Percentiles rank a stretch among this genome's conserved stretches.
These are phyloP conservation scores for Rhynchospora pubera DNA, from an alignment of 176 grass and related monocot genomes.

Conservation along the genomic window DNA sequence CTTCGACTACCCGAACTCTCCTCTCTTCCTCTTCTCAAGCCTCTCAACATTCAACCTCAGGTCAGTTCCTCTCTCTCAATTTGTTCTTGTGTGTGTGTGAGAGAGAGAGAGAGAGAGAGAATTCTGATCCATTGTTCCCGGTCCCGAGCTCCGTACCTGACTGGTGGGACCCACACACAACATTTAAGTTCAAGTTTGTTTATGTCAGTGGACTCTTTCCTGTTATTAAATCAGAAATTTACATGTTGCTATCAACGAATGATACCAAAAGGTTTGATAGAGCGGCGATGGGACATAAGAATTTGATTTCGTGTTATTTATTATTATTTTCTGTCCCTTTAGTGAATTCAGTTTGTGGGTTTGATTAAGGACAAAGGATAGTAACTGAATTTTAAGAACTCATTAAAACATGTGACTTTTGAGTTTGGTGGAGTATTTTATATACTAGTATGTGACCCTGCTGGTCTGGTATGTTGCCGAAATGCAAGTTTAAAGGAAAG, in stretches of 20 bases:
- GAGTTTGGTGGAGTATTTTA: background rate
- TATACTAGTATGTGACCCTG: background rate
- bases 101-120: too few relatives aligned
- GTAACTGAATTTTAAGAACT: background rate
- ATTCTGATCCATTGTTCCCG: too few relatives aligned
- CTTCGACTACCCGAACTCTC: constrained; percentile 36
- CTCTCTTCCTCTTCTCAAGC: constrained; percentile 45
- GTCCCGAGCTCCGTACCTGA: too few relatives aligned
- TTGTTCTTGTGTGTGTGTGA: background rate
- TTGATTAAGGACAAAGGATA: background rate
- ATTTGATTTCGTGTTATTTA: background rate
- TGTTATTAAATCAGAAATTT: background rate
- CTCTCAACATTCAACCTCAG: constrained; percentile 65
- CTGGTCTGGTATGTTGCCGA: background rate
- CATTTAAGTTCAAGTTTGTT: too few relatives aligned
- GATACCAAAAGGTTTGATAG: background rate
- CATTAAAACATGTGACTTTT: background rate
- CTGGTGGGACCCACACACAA: too few relatives aligned
- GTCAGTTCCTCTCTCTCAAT: constrained; percentile 23
- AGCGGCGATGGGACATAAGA: background rate
- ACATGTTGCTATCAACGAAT: background rate
- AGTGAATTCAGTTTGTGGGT: background rate
- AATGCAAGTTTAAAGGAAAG: background rate
- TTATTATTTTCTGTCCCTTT: background rate
- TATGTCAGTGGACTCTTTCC: background rate